Conservation (phyloP, 169 alveolate species). For the Perkinsus chesapeaki region DNA sequence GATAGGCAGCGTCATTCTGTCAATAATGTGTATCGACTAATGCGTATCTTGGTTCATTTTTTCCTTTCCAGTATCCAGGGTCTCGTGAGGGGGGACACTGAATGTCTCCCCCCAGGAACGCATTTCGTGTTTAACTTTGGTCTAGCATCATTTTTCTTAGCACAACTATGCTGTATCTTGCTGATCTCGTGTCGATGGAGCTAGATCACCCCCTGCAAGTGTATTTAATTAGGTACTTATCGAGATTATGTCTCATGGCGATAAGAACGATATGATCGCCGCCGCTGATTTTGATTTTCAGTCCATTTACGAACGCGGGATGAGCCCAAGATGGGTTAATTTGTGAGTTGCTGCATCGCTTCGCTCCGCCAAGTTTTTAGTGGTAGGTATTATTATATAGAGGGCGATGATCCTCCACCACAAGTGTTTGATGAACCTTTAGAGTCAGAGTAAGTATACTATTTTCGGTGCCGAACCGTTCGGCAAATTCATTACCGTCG, state of each 20-base stretch:
- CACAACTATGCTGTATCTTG: no score
- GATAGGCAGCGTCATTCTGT: no score
- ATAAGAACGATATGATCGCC: neutral
- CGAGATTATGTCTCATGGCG: neutral
- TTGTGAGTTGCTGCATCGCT: neutral
- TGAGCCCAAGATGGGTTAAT: neutral
- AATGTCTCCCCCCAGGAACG: no score
- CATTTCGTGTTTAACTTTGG: no score
- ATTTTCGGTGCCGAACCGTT: neutral
- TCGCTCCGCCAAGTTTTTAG: neutral
- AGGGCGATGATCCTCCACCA: neutral
- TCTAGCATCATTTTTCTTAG: no score
- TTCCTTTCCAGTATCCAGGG: no score
- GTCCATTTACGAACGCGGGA: neutral
- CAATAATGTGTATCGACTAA: no score
- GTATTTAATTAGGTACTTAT: neutral
- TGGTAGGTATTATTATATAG: neutral
- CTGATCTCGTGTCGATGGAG: no score
- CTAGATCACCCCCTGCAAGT: no score
- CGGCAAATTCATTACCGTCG: no score
- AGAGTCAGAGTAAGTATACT: neutral
- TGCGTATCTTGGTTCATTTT: no score
- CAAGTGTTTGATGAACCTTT: neutral
- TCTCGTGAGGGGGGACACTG: no score
- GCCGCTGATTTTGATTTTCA: neutral